Percentiles rank a stretch among this genome's conserved stretches.
phyloP scores from a whole-genome alignment of 345 rosid species.

The Murraya koenigii region DNA sequence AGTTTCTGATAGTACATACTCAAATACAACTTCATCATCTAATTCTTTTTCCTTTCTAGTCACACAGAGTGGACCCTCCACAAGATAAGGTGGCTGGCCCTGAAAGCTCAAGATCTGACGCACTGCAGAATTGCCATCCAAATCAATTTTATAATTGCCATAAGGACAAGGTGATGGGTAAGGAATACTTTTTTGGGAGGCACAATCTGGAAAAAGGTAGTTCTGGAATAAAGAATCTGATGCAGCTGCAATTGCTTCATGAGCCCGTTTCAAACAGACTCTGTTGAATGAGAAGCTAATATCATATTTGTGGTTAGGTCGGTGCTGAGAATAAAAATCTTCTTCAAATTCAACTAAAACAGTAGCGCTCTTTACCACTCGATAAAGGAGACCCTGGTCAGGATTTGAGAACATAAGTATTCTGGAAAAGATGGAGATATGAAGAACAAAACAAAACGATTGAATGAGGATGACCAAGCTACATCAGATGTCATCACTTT shows the following conservation, averaged over 20 bases:
- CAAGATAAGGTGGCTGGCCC: slow-evolving; percentile 32
- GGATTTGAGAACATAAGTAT: slow-evolving; percentile 1
- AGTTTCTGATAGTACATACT: too few species aligned
- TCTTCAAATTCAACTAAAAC: slow-evolving; percentile 35
- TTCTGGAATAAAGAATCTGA: slow-evolving; percentile 21
- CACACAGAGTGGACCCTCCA: slow-evolving; percentile 32
- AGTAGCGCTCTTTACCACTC: slow-evolving; percentile 21
- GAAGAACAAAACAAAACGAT: background rate
- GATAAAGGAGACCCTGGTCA: slow-evolving; percentile 32
- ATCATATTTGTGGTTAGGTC: slow-evolving; percentile 26
- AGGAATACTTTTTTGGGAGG: background rate
- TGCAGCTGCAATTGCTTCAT: slow-evolving; percentile 35
- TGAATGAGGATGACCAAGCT: background rate
- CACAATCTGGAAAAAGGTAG: slow-evolving; percentile 31
- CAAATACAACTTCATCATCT: too few species aligned
- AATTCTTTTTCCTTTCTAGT: too few species aligned
- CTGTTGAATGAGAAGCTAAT: slow-evolving; percentile 45
- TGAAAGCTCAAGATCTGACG: slow-evolving; percentile 7
- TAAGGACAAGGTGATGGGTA: background rate
- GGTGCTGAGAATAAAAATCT: slow-evolving; percentile 33
- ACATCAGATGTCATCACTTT: background rate
- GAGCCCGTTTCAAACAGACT: slow-evolving; percentile 39
- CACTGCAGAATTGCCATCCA: slow-evolving; percentile 17
- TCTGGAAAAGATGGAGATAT: background rate
- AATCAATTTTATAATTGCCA: slow-evolving; percentile 7